Percentiles rank a stretch among this genome's conserved stretches.
Conservation (phyloP, 768 basidiomycete species). For the Lactarius sanguifluus region DNA sequence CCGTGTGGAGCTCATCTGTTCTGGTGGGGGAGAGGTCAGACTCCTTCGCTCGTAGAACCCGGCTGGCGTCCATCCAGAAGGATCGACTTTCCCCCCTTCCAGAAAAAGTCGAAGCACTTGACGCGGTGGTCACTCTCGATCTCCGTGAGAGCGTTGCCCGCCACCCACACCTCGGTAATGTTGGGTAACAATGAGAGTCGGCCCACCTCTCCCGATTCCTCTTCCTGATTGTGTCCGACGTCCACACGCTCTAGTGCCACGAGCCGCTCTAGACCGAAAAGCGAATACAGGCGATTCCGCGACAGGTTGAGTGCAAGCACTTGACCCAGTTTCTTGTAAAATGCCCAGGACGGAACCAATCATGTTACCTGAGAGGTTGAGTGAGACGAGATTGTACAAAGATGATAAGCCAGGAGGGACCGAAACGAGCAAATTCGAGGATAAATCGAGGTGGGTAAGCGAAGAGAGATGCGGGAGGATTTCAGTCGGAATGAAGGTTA, state of each 20-base stretch:
- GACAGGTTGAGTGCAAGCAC: constrained; percentile 78
- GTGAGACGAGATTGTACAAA: constrained; percentile 79
- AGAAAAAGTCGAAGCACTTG: constrained; percentile 80
- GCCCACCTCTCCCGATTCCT: constrained; percentile 83
- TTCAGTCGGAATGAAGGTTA: no score
- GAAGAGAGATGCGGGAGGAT: constrained; percentile 63
- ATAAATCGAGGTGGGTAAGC: constrained; percentile 82
- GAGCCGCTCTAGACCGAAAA: constrained; percentile 92
- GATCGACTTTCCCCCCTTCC: constrained; percentile 74
- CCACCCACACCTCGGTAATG: constrained; percentile 76
- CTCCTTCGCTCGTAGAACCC: constrained; percentile 70
- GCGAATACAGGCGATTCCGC: constrained; percentile 86
- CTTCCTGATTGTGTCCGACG: constrained; percentile 72
- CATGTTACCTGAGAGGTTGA: constrained; percentile 97
- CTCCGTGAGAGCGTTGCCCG: constrained; percentile 61
- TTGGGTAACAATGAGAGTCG: constrained; percentile 78
- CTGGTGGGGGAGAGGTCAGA: constrained; percentile 46
- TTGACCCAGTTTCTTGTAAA: constrained; percentile 72
- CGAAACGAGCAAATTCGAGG: constrained; percentile 87
- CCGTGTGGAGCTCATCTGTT: constrained; percentile 51
- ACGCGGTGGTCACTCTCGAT: constrained; percentile 60
- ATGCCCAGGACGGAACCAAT: constrained; percentile 95
- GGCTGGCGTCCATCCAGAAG: constrained; percentile 68
- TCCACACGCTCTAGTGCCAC: constrained; percentile 82
- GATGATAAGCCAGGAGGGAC: constrained; percentile 66